Conservation (phyloP, 2,329 filamentous ascomycete genomes). For the Aspergillus terreus region DNA sequence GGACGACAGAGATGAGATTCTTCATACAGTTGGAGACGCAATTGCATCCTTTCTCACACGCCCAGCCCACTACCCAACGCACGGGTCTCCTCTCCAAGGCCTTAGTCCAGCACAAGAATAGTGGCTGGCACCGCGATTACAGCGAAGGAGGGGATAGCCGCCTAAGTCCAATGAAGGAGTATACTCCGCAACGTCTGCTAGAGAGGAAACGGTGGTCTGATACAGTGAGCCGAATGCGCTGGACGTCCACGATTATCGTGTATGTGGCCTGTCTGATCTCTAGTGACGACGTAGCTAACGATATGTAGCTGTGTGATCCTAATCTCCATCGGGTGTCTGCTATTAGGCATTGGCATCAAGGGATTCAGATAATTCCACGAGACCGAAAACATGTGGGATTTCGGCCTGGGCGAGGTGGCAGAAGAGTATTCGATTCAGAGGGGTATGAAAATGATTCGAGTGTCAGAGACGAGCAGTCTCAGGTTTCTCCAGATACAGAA, state of each 20-base stretch:
- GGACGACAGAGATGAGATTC: constrained; percentile 11
- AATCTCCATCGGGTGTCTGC: no score
- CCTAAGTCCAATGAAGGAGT: neutral
- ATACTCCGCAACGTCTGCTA: neutral
- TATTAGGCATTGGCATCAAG: neutral
- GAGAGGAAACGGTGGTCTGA: constrained; percentile 5
- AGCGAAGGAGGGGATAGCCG: neutral
- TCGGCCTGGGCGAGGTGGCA: constrained; percentile 1
- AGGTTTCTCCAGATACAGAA: no score
- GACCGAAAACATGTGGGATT: neutral
- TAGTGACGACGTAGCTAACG: neutral
- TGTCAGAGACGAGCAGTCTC: no score
- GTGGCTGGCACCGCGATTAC: neutral
- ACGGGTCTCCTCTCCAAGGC: constrained; percentile 13
- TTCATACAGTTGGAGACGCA: constrained; percentile 32
- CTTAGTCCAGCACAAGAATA: neutral
- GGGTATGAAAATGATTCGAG: no score
- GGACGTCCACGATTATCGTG: neutral
- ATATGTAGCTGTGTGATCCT: neutral
- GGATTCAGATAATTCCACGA: neutral
- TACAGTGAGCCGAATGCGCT: constrained; percentile 1
- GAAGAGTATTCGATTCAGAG: no score
- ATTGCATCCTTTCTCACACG: constrained; percentile 28
- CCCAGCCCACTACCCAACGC: constrained; percentile 19
- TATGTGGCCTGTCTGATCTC: neutral